Conservation (phyloP, 2,329 filamentous ascomycete genomes). For the Aureobasidium zeae region DNA sequence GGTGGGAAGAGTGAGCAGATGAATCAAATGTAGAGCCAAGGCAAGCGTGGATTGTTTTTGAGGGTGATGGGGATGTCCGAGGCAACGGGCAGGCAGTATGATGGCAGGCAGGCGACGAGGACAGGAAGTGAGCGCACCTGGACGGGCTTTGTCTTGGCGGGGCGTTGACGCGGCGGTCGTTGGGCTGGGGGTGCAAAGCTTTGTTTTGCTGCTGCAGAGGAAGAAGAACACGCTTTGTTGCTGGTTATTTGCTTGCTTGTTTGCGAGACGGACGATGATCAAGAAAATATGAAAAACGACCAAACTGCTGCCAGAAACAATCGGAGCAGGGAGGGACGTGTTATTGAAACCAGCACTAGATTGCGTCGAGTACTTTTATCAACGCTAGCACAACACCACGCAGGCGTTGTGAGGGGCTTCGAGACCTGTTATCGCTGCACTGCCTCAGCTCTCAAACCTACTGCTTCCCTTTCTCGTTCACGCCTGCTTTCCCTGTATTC, state of each 20-base stretch:
- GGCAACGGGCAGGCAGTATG: slow-evolving; percentile 7
- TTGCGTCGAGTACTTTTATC: slow-evolving; percentile 5
- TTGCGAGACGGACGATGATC: not conserved
- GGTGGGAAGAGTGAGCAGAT: slow-evolving; percentile 3
- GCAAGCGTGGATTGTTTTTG: slow-evolving; percentile 1
- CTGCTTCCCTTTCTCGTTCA: not conserved
- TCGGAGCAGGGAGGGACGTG: slow-evolving; percentile 5
- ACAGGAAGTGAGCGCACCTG: slow-evolving; percentile 1
- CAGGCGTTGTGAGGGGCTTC: not conserved
- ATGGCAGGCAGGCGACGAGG: slow-evolving; percentile 1
- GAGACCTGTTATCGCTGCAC: slow-evolving; percentile 6
- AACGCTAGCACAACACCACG: slow-evolving; percentile 10
- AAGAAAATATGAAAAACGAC: not conserved
- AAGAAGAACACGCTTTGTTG: slow-evolving; percentile 1
- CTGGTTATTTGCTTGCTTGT: not conserved
- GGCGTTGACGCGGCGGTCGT: not conserved
- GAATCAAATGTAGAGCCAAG: not conserved
- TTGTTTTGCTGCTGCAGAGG: slow-evolving; percentile 2
- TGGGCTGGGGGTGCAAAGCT: not conserved
- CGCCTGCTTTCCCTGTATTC: not conserved
- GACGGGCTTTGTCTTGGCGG: not conserved
- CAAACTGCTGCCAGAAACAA: slow-evolving; percentile 1
- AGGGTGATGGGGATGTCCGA: not conserved
- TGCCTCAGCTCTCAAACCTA: no score
- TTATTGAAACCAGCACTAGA: slow-evolving; percentile 7